A percentile compares a stretch with the other conserved stretches of the same genome.
phyloP scores from a whole-genome alignment of 2,329 filamentous ascomycete genomes.

The Incumbomyces delicatus region DNA sequence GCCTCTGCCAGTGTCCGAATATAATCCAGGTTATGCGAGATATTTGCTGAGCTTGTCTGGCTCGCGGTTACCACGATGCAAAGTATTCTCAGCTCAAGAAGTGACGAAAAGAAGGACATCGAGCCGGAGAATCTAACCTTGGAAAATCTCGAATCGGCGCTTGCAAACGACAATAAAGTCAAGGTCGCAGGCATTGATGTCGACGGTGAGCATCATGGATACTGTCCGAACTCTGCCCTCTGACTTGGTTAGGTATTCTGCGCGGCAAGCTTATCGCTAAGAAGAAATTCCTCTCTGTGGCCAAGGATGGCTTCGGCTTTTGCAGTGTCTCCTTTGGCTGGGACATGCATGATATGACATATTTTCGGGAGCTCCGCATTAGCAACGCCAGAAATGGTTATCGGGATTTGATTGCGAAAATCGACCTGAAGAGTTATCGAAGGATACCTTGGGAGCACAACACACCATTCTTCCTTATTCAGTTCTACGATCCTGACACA shows the following conservation, averaged over 20 bases:
- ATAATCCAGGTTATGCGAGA: no score
- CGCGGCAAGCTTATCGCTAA: conserved; percentile 88
- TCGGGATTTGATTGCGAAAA: conserved; percentile 70
- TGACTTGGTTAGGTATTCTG: conserved; percentile 40
- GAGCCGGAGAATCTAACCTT: conserved; percentile 42
- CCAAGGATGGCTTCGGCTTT: conserved; percentile 76
- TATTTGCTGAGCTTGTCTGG: no score
- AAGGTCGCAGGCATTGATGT: conserved; percentile 84
- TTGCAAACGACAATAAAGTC: conserved; percentile 64
- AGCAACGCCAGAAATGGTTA: conserved; percentile 90
- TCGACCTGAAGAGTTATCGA: conserved; percentile 67
- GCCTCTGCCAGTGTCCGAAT: no score
- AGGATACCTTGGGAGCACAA: conserved; percentile 86
- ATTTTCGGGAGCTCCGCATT: conserved; percentile 72
- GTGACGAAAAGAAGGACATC: conserved; percentile 3
- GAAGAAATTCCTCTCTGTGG: conserved; percentile 80
- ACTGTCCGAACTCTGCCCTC: not conserved
- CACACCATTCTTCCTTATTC: conserved; percentile 74
- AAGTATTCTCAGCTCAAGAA: not conserved
- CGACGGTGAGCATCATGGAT: conserved; percentile 47
- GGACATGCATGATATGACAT: conserved; percentile 94
- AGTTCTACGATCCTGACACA: conserved; percentile 74
- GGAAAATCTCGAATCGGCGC: conserved; percentile 55
- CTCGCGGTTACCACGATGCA: not conserved
- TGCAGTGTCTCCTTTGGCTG: conserved; percentile 92